These are phyloP conservation scores for Talaromyces piceae DNA, from an alignment of 2,329 filamentous ascomycete species.

Conservation along the genomic window DNA sequence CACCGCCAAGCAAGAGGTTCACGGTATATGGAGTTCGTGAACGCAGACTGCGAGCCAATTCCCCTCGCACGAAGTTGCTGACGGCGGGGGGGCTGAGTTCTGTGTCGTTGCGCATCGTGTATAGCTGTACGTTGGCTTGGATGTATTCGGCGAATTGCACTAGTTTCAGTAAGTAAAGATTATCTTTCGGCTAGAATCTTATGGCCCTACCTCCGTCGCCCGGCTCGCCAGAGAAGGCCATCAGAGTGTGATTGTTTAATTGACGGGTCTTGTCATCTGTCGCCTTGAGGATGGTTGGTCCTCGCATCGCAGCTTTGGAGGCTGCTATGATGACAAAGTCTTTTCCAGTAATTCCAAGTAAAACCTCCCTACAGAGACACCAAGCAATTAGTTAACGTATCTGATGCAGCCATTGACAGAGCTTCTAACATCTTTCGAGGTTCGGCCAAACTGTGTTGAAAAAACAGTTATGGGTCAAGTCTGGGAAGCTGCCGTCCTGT, in stretches of 20 bases:
- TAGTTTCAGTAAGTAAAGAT: conserved; percentile 28
- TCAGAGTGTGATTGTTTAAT: conserved; percentile 87
- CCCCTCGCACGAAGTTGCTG: conserved; percentile 85
- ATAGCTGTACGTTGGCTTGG: conserved; percentile 95
- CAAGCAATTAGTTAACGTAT: conserved; percentile 1
- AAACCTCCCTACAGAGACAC: conserved; percentile 71
- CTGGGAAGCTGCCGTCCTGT: neutral
- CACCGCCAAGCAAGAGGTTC: conserved; percentile 88
- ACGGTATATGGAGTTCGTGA: conserved; percentile 94
- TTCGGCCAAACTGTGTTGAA: neutral
- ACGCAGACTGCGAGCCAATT: conserved; percentile 83
- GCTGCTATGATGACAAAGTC: conserved; percentile 98
- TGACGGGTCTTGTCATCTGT: conserved; percentile 92
- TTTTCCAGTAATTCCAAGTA: conserved; percentile 96
- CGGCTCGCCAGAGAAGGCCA: conserved; percentile 93
- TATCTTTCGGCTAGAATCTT: neutral
- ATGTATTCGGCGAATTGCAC: conserved; percentile 99
- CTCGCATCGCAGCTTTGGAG: conserved; percentile 97
- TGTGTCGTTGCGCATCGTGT: conserved; percentile 95
- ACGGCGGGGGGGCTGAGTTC: conserved; percentile 85
- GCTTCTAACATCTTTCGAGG: conserved; percentile 7
- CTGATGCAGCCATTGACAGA: neutral
- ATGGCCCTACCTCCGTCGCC: conserved; percentile 71
- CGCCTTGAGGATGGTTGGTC: conserved; percentile 89
- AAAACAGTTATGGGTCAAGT: neutral